Base-by-base conservation (phyloP, 164 flowering plant genomes). In the Macadamia tetraphylla region DNA sequence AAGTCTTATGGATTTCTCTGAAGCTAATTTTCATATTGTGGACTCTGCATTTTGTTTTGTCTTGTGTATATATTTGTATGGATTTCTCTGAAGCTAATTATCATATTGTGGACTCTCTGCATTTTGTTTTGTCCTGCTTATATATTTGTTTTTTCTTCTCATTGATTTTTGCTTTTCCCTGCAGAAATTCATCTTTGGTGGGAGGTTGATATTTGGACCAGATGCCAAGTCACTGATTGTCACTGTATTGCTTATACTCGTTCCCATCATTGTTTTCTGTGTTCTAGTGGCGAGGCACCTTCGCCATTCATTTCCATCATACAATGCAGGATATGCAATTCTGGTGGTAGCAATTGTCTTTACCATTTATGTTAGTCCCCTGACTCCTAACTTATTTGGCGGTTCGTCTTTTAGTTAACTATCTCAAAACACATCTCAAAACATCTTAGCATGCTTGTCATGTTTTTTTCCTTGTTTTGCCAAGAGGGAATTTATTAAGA, bases 181-280 rank as follows among this genome's bases (percentile, higher is more conserved):
- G 81, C 94, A 93, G 98, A 87, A 77, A 60, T 93, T 93, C 71
- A 62, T 89, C 42, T 77, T 91, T 62, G 85, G 87, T 59, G 97
- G 97, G 79, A 82, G 97, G 81, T 71, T 94, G 80, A 85, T 94
- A 71, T 88, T 94, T 81, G 98, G 98, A 62, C 98, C 98, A 40
- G 97, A 94, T 85, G 95, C 90, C 58, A 81, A 74, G 75, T 88
- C 96, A 29, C 73, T 94, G 68, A 67, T 88, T 74, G 84, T 82
- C 74, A 91, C 96, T 11, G 60, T 94, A 64, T 71, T 85, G 78
- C 84, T 94, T 77, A 87, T 94, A 67, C 72, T 82, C 64, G 88
- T 79, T 68, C 98, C 97, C 46, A 77, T 82, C 63, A 66, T 80
- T 59, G 49, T 85, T 59, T 94, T 94, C 74, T 94, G 98, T 76